A percentile compares a stretch with the other conserved stretches of the same genome.
Conservation (phyloP, 208 protist species). For the Giardia muris region DNA sequence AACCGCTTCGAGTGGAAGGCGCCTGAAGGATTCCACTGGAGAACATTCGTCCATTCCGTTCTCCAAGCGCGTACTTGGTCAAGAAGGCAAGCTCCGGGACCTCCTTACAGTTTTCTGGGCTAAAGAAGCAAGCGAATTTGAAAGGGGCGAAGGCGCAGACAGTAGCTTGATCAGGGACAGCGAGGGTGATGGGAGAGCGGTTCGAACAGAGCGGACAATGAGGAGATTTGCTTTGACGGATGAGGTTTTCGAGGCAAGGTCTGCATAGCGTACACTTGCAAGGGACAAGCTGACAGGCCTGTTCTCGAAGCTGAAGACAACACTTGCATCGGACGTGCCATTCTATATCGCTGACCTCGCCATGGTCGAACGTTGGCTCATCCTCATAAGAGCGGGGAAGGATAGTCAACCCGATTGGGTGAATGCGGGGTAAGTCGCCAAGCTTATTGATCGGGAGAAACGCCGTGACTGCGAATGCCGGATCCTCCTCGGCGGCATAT, state of each 20-base stretch:
- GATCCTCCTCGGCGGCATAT: neutral
- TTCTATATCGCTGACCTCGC: neutral
- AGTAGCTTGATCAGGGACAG: neutral
- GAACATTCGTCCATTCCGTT: neutral
- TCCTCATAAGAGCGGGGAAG: neutral
- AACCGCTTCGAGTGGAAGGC: neutral
- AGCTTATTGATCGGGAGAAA: neutral
- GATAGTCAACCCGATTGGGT: neutral
- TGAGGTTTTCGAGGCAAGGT: neutral
- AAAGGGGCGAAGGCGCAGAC: neutral
- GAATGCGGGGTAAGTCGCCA: neutral
- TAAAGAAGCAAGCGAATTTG: neutral
- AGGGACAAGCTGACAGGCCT: neutral
- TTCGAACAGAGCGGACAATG: neutral
- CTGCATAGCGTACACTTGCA: neutral
- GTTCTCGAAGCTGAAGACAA: neutral
- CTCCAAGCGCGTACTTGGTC: neutral
- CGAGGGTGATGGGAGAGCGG: neutral
- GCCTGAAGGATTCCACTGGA: neutral
- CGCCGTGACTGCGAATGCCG: neutral
- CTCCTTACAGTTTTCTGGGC: neutral
- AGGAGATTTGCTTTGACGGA: neutral
- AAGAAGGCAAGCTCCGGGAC: neutral
- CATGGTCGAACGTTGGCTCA: neutral
- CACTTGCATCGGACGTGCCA: neutral